Conservation (phyloP, 2,329 filamentous ascomycete species). For the Fulvia fulva region DNA sequence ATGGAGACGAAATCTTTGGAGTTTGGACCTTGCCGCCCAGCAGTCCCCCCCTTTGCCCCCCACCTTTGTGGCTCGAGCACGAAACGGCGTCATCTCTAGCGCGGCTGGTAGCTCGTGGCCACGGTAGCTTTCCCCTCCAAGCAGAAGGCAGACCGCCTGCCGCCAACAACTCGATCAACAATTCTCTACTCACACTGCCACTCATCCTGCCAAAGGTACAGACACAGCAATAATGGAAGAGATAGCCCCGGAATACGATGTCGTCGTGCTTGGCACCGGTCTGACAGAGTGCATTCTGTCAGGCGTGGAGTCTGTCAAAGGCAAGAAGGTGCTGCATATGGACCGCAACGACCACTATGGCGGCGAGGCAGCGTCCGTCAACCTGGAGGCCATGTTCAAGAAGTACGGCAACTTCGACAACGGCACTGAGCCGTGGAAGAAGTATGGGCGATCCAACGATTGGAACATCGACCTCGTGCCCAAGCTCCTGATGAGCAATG, state of each 20-base stretch:
- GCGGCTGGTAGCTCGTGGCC: too few relatives aligned
- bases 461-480: conserved; percentile 99
- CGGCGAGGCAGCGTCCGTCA: conserved; percentile 93
- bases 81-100: too few relatives aligned
- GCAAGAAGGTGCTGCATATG: conserved; percentile 97
- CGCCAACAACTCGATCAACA: not conserved
- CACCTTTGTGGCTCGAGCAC: too few relatives aligned
- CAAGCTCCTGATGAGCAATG: conserved; percentile 97
- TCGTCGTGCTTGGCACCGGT: conserved; percentile 96
- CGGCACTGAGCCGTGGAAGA: conserved; percentile 93
- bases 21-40: too few relatives aligned
- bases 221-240: conserved; percentile 74
- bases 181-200: not conserved
- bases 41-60: too few relatives aligned
- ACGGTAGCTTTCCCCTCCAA: too few relatives aligned
- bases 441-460: conserved; percentile 93
- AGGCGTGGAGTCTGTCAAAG: conserved; percentile 95
- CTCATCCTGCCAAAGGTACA: not conserved
- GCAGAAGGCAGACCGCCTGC: too few relatives aligned
- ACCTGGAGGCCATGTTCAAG: conserved; percentile 96
- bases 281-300: conserved; percentile 98
- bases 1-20: too few relatives aligned
- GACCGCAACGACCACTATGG: conserved; percentile 98
- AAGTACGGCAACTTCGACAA: conserved; percentile 80
- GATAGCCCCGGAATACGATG: conserved; percentile 97